A percentile compares a stretch with the other conserved stretches of the same genome.
These are phyloP conservation scores for Fusarium keratoplasticum DNA, from an alignment of 2,329 filamentous ascomycete species.

Conservation along the genomic window DNA sequence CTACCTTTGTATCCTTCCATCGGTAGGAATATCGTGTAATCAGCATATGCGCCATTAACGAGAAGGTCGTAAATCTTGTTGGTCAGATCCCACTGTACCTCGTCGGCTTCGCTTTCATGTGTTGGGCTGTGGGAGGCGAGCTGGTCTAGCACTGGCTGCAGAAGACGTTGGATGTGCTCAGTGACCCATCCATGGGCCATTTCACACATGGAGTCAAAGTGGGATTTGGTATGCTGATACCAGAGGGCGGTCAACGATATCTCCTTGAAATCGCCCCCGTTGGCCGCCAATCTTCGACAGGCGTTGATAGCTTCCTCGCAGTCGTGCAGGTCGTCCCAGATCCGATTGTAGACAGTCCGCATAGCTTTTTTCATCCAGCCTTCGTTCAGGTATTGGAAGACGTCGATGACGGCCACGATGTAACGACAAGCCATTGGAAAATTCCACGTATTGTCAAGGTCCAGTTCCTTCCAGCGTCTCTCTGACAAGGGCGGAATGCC, in stretches of 20 bases:
- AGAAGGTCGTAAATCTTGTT: constrained; percentile 41
- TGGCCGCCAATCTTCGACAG: constrained; percentile 1
- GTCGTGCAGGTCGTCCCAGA: constrained; percentile 38
- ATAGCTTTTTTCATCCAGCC: constrained; percentile 28
- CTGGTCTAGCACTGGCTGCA: constrained; percentile 17
- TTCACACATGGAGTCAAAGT: constrained; percentile 35
- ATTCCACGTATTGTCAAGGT: constrained; percentile 34
- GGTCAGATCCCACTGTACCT: constrained; percentile 29
- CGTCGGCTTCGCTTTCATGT: neutral
- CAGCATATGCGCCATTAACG: constrained; percentile 37
- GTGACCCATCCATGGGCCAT: constrained; percentile 43
- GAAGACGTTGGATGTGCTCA: constrained; percentile 37
- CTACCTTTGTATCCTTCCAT: constrained; percentile 46
- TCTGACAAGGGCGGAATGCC: constrained; percentile 44
- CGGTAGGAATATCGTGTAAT: constrained; percentile 42
- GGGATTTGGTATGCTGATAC: constrained; percentile 41
- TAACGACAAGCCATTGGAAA: constrained; percentile 43
- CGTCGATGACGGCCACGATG: constrained; percentile 32
- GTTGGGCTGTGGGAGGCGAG: constrained; percentile 10
- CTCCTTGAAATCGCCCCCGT: neutral
- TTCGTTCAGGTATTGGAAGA: constrained; percentile 45
- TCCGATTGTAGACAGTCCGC: constrained; percentile 43
- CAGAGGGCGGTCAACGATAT: constrained; percentile 38
- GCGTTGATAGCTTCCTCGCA: constrained; percentile 44
- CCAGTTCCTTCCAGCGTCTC: constrained; percentile 40